A percentile compares a stretch with the other conserved stretches of the same genome.
Conservation (phyloP, 352 stramenopile genomes). For the Phytophthora constricta region DNA sequence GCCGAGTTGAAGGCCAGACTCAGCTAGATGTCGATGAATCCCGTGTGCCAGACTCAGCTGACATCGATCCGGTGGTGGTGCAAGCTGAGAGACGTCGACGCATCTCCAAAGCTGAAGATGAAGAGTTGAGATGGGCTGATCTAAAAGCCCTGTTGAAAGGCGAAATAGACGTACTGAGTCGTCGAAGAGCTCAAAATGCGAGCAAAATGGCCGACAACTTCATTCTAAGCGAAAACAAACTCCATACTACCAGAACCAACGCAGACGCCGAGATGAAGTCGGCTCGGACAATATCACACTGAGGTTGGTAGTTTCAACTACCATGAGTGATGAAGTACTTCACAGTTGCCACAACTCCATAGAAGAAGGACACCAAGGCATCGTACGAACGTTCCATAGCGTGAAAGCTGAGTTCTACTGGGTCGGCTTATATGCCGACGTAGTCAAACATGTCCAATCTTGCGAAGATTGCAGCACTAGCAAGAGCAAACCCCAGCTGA, state of each 20-base stretch:
- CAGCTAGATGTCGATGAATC: too few relatives aligned
- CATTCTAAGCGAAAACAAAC: not conserved
- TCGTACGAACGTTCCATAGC: slow-evolving; percentile 2
- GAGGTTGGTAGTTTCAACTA: slow-evolving; percentile 5
- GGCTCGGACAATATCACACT: not conserved
- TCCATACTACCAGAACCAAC: not conserved
- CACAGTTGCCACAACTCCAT: slow-evolving; percentile 9
- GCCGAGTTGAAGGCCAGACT: too few relatives aligned
- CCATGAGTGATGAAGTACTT: slow-evolving; percentile 11
- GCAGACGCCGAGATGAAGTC: not conserved
- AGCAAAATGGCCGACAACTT: not conserved
- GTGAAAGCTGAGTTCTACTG: slow-evolving; percentile 15
- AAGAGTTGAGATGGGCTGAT: not conserved
- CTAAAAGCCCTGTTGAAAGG: not conserved
- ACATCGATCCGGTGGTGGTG: too few relatives aligned
- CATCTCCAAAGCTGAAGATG: too few relatives aligned
- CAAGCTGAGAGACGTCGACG: too few relatives aligned
- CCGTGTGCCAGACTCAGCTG: too few relatives aligned
- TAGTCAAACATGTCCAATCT: not conserved
- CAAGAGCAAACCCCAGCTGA: slow-evolving; percentile 3
- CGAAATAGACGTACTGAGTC: not conserved
- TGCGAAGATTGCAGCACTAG: slow-evolving; percentile 9
- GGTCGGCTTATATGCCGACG: slow-evolving; percentile 8
- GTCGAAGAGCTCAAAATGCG: not conserved
- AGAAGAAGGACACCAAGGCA: slow-evolving; percentile 2